These are phyloP conservation scores for Geotrichum europaeum DNA, from an alignment of 1,139 yeast genomes.

Conservation along the genomic window DNA sequence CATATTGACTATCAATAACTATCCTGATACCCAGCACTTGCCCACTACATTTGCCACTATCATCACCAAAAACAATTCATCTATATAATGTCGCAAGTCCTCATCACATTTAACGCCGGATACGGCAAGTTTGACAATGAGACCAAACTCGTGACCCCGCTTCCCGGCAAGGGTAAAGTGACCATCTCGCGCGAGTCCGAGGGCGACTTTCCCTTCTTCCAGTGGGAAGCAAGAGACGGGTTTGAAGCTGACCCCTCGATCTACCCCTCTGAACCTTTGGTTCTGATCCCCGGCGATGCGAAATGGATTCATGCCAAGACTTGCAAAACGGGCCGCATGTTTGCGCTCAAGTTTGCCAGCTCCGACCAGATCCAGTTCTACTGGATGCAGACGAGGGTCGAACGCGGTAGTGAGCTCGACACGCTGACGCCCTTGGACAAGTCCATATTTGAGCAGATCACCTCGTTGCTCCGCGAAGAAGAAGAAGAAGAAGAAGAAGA, in stretches of 20 bases:
- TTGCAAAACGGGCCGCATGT: slow-evolving; percentile 78
- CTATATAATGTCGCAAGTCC: not conserved
- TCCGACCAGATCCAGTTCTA: slow-evolving; percentile 80
- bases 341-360: slow-evolving; percentile 71
- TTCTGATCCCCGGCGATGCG: slow-evolving; percentile 90
- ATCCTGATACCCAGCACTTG: not conserved
- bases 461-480: slow-evolving; percentile 44
- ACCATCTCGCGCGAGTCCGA: slow-evolving; percentile 61
- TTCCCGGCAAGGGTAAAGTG: slow-evolving; percentile 69
- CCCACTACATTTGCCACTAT: not conserved
- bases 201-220: slow-evolving; percentile 46
- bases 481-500: slow-evolving; percentile 47
- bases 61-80: not conserved
- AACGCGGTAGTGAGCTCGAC: slow-evolving; percentile 44
- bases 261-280: slow-evolving; percentile 43
- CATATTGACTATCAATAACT: not conserved
- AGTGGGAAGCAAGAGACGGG: slow-evolving; percentile 55
- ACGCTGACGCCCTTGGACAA: slow-evolving; percentile 58
- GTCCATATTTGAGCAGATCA: slow-evolving; percentile 47
- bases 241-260: slow-evolving; percentile 1
- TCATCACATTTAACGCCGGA: slow-evolving; percentile 71
- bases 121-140: slow-evolving; percentile 67
- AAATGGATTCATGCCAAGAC: slow-evolving; percentile 69
- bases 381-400: slow-evolving; percentile 88
- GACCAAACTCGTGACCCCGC: slow-evolving; percentile 66